These are phyloP conservation scores for Pythium chondricola DNA, from an alignment of 352 stramenopile genomes.

Conservation along the genomic window DNA sequence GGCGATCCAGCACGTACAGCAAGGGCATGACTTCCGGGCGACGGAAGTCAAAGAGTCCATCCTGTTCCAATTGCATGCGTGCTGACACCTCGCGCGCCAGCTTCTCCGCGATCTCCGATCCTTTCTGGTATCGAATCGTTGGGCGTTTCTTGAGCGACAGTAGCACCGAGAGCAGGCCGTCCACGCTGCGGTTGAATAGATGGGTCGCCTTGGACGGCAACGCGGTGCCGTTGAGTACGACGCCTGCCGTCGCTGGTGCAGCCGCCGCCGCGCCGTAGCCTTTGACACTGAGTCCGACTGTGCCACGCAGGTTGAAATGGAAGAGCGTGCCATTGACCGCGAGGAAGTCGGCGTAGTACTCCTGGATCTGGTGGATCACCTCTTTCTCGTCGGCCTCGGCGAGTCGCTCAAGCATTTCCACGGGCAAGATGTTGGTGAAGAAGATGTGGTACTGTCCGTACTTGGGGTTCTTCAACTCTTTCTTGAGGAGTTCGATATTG, in stretches of 20 bases:
- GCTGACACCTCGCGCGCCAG: constrained; percentile 92
- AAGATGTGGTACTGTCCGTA: constrained; percentile 99
- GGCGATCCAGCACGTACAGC: constrained; percentile 95
- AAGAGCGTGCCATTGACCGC: constrained; percentile 98
- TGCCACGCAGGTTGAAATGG: constrained; percentile 90
- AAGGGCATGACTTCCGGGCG: constrained; percentile 74
- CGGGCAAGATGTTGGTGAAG: constrained; percentile 96
- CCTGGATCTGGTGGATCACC: constrained; percentile 93
- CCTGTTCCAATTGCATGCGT: constrained; percentile 89
- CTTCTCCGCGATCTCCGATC: constrained; percentile 89
- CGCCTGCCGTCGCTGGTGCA: constrained; percentile 36
- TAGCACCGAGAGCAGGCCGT: constrained; percentile 92
- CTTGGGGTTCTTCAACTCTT: constrained; percentile 91
- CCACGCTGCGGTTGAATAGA: constrained; percentile 91
- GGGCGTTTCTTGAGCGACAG: constrained; percentile 95
- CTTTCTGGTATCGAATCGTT: constrained; percentile 93
- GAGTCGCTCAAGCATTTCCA: constrained; percentile 93
- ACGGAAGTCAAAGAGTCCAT: constrained; percentile 98
- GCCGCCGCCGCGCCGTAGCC: constrained; percentile 15
- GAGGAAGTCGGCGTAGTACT: constrained; percentile 99
- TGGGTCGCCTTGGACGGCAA: constrained; percentile 33
- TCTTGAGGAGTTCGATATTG: constrained; percentile 89
- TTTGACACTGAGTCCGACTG: constrained; percentile 45
- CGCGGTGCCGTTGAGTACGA: constrained; percentile 27
- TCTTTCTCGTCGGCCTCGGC: constrained; percentile 95